Conservation (phyloP, 2,329 filamentous ascomycete species). For the Aureobasidium pullulans region DNA sequence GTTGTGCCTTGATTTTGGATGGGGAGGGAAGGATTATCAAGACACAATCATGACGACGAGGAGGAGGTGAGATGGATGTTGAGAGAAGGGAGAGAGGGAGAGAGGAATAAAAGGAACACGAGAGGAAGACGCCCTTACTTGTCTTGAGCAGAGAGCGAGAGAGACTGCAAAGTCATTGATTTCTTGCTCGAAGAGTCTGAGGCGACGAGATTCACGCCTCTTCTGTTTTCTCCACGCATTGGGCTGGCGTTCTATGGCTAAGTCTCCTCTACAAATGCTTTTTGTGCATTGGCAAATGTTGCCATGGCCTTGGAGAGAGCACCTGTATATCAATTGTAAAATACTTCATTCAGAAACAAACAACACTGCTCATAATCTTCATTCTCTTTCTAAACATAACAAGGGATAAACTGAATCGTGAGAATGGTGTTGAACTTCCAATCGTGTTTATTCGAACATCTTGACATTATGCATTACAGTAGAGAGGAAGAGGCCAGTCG, state of each 20-base stretch:
- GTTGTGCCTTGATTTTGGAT: slow-evolving; percentile 33
- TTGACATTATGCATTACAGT: slow-evolving; percentile 12
- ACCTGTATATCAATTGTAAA: no score
- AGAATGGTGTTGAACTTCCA: not conserved
- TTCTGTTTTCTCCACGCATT: not conserved
- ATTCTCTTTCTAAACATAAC: no score
- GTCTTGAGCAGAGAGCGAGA: not conserved
- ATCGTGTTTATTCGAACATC: not conserved
- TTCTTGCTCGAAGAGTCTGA: not conserved
- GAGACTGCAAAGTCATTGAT: not conserved
- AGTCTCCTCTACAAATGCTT: not conserved
- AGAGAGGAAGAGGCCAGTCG: not conserved
- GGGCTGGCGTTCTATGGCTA: slow-evolving; percentile 1
- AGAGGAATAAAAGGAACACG: not conserved
- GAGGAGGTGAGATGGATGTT: not conserved
- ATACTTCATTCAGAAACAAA: no score
- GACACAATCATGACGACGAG: not conserved
- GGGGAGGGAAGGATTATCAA: not conserved
- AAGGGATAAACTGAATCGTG: no score
- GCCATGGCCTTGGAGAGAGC: no score
- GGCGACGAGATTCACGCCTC: not conserved
- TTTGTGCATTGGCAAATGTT: not conserved
- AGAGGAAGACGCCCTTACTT: not conserved
- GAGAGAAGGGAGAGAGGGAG: not conserved
- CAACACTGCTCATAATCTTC: no score